Evolutionary conservation across 148 eudicot genomes (phyloP).

Genomic region (Nyssa sinensis): DNA sequence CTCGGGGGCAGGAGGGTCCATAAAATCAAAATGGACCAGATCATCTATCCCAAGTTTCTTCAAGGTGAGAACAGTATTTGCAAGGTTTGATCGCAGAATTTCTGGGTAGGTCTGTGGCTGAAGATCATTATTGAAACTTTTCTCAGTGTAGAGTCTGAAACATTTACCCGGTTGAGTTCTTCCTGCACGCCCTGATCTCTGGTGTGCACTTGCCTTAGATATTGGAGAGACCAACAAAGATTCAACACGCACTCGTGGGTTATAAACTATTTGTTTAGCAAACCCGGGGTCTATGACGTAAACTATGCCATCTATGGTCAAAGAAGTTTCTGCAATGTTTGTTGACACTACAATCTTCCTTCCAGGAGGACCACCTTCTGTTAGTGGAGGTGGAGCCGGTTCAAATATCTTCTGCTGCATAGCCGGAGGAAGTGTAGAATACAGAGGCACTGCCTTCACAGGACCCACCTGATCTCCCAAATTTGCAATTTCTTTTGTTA

Average conservation of each 20-base stretch:
- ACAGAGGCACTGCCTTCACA: slow-evolving; percentile 28
- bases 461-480: slow-evolving; percentile 26
- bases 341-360: slow-evolving; percentile 76
- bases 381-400: slow-evolving; percentile 32
- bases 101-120: slow-evolving; percentile 89
- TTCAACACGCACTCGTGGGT: slow-evolving; percentile 72
- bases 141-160: slow-evolving; percentile 70
- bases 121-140: slow-evolving; percentile 75
- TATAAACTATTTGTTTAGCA: slow-evolving; percentile 68
- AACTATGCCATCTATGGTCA: slow-evolving; percentile 74
- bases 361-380: slow-evolving; percentile 73
- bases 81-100: slow-evolving; percentile 79
- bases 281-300: slow-evolving; percentile 75
- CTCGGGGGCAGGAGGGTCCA: slow-evolving; percentile 97
- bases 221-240: slow-evolving; percentile 78
- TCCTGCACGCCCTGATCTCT: slow-evolving; percentile 82
- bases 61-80: slow-evolving; percentile 80
- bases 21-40: slow-evolving; percentile 90
- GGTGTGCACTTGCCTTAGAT: slow-evolving; percentile 79
- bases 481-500: slow-evolving; percentile 25
- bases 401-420: slow-evolving; percentile 38
- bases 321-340: slow-evolving; percentile 70
- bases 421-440: slow-evolving; percentile 35
- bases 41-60: slow-evolving; percentile 93
- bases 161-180: slow-evolving; percentile 81